Evolutionary conservation across 2,329 filamentous ascomycete genomes (phyloP).

Genomic region (Aureobasidium namibiae): DNA sequence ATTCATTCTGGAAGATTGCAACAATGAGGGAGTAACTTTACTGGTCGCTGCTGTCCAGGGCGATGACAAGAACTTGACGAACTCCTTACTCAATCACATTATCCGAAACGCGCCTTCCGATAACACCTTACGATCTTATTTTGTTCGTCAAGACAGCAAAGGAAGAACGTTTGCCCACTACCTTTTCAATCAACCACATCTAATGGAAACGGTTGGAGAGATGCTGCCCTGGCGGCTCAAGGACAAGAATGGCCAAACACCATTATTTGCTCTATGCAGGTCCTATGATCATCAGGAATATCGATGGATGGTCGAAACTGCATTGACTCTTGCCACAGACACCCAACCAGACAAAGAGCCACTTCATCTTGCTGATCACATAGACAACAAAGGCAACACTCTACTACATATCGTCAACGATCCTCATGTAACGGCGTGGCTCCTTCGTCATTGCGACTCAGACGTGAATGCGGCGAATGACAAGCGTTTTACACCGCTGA

Average conservation of each 20-base stretch:
- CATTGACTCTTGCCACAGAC: constrained; percentile 62
- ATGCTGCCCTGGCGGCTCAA: constrained; percentile 81
- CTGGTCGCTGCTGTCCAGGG: constrained; percentile 86
- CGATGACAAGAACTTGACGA: constrained; percentile 65
- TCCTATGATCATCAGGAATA: constrained; percentile 93
- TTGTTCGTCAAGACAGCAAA: constrained; percentile 69
- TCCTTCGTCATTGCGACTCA: constrained; percentile 80
- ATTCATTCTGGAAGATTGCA: constrained; percentile 70
- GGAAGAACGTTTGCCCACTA: constrained; percentile 93
- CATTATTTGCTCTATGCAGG: constrained; percentile 85
- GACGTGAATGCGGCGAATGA: constrained; percentile 95
- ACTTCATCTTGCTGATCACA: constrained; percentile 86
- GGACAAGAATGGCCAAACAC: constrained; percentile 97
- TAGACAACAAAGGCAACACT: constrained; percentile 89
- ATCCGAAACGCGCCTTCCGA: constrained; percentile 46
- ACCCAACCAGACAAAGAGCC: constrained; percentile 69
- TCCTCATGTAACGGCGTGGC: constrained; percentile 61
- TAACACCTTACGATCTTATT: constrained; percentile 55
- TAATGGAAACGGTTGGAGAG: constrained; percentile 69
- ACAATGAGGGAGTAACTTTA: constrained; percentile 82
- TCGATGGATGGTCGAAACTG: constrained; percentile 75
- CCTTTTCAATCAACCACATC: constrained; percentile 77
- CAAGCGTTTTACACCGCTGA: constrained; percentile 86
- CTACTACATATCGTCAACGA: constrained; percentile 94
- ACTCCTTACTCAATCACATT: constrained; percentile 66